A percentile compares a stretch with the other conserved stretches of the same genome.
Conservation (phyloP, 176 grass and related monocot species). For the Dactylis glomerata region DNA sequence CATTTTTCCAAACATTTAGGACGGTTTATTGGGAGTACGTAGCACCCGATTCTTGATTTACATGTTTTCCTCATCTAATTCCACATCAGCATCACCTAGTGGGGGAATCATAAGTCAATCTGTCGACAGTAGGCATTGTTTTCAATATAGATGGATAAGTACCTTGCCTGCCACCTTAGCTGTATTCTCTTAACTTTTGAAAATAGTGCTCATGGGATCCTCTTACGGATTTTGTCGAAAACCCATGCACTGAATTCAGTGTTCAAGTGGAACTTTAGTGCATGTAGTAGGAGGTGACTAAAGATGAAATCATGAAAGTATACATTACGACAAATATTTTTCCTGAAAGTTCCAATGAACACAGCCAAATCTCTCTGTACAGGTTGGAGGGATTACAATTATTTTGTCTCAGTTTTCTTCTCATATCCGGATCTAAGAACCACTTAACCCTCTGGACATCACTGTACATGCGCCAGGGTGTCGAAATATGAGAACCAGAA, state of each 20-base stretch:
- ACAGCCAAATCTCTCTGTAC: slow-evolving; percentile 40
- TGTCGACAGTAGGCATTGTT: neutral
- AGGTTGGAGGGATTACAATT: slow-evolving; percentile 27
- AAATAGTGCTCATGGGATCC: neutral
- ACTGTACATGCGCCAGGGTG: slow-evolving; percentile 29
- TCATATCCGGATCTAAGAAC: slow-evolving; percentile 30
- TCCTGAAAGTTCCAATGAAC: neutral
- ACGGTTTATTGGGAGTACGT: neutral
- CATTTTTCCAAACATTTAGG: neutral
- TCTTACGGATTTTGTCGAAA: neutral
- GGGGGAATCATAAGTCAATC: neutral
- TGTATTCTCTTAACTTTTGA: neutral
- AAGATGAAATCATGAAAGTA: neutral
- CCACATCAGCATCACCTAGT: neutral
- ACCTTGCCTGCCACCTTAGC: neutral
- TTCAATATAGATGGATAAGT: neutral
- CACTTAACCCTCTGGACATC: slow-evolving; percentile 28
- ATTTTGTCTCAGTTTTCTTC: slow-evolving; percentile 23
- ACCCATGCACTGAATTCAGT: neutral
- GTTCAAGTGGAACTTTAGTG: neutral
- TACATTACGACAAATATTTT: neutral
- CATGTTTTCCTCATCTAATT: neutral
- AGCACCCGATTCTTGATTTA: neutral
- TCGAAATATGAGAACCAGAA: slow-evolving; percentile 15
- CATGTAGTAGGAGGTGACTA: neutral